Evolutionary conservation across 306 rosid species (phyloP), one percentile per base, ranked within the genome.

Genomic region (Lotus japonicus): DNA sequence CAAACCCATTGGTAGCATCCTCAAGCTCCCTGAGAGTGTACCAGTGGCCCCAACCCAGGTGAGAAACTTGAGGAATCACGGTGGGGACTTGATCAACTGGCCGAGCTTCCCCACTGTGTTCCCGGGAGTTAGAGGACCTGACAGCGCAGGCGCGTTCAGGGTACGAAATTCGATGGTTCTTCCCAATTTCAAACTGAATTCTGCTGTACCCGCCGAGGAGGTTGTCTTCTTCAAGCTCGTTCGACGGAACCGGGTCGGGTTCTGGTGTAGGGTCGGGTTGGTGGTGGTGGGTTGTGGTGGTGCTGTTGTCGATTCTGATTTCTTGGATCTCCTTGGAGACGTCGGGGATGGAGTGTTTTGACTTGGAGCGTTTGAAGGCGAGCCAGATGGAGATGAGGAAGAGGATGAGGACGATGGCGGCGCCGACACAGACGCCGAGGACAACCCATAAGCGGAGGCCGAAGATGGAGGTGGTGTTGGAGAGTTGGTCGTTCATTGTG

Each of bases 11-110:
- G 0, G 95, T 90, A 0, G 92, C 79, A 70, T 83, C 95, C 69
- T 90, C 97, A 4, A 90, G 90, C 80, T 90, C 97, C 71, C 97
- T 73, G n/a, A 90, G 74, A 68, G 97, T 90, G 57, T 88, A 90
- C 97, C 97, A 90, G 53, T 83, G 97, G 0, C 97, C 97, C 97
- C 97, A 90, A 39, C 97, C 97, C 80, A 90, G 79, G 70, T 90
- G 97, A n/a, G 97, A 90, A 76, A 90, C 97, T 64, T 84, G 86
- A n/a, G 97, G 97, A 45, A 82, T 87, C 68, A 74, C 89, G 9
- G 80, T 74, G 18, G 86, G 69, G 39, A 68, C 80, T 75, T 83
- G 95, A 75, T 83, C 49, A 50, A 26, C 55, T 6, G 75, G 65
- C 8, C 87, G 80, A 54, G 48, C 77, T 80, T 5, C 88, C 70